These are phyloP conservation scores for Gracilaria gracilis DNA, from an alignment of 23 red algal species.

Conservation along the genomic window DNA sequence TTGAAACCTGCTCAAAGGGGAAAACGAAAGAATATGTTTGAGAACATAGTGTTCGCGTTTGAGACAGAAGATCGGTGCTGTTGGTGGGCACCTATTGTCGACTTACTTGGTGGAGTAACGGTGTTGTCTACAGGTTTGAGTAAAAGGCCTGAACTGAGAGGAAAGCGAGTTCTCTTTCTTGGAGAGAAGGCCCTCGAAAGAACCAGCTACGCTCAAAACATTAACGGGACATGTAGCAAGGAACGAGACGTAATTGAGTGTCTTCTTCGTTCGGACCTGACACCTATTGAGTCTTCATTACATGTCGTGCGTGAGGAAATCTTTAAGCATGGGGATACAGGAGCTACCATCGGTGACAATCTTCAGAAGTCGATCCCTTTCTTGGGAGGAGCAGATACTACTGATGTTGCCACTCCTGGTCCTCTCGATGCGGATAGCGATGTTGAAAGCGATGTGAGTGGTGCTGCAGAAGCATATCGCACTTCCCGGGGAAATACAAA, in stretches of 20 bases:
- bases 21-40: slow-evolving; percentile 60
- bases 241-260: slow-evolving; percentile 35
- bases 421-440: slow-evolving; percentile 53
- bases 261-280: slow-evolving; percentile 40
- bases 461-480: slow-evolving; percentile 18
- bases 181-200: neutral
- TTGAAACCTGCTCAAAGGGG: slow-evolving; percentile 12
- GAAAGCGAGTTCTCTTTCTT: slow-evolving; percentile 30
- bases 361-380: neutral
- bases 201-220: neutral
- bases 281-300: slow-evolving; percentile 29
- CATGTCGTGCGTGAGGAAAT: neutral
- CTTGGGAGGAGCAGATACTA: slow-evolving; percentile 14
- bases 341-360: neutral
- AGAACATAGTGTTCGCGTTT: slow-evolving; percentile 49
- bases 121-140: slow-evolving; percentile 14
- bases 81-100: slow-evolving; percentile 51
- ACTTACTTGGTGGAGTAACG: slow-evolving; percentile 33
- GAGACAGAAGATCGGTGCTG: slow-evolving; percentile 32
- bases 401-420: slow-evolving; percentile 59
- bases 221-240: neutral
- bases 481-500: neutral
- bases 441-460: slow-evolving; percentile 38
- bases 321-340: neutral
- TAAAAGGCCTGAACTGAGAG: slow-evolving; percentile 1